A percentile compares a stretch with the other conserved stretches of the same genome.
These are phyloP conservation scores for Ustilago shanxiensis DNA, from an alignment of 1,284 basidiomycete genomes.

Conservation along the genomic window DNA sequence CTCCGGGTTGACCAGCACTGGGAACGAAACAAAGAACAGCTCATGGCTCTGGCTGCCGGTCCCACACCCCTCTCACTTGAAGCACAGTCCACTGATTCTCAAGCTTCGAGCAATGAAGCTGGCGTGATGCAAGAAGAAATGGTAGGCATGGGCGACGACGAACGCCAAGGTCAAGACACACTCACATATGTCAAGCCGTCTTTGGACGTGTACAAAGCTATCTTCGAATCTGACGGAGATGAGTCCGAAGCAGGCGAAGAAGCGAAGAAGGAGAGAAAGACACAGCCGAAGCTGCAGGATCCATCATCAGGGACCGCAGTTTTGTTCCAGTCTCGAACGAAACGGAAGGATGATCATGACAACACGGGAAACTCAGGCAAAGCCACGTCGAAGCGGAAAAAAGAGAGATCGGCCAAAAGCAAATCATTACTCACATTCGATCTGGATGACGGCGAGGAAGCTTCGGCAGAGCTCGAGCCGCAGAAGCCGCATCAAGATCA, in stretches of 20 bases:
- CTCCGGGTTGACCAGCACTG: constrained; percentile 38
- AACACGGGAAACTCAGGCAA: constrained; percentile 79
- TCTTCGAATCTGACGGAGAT: constrained; percentile 76
- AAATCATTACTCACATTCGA: constrained; percentile 45
- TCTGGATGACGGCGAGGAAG: constrained; percentile 67
- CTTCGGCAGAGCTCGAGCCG: not conserved
- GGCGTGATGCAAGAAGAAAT: not conserved
- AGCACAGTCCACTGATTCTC: constrained; percentile 8
- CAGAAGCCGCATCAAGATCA: not conserved
- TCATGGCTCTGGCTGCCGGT: constrained; percentile 29
- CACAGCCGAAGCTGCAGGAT: constrained; percentile 32
- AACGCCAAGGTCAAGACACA: constrained; percentile 85
- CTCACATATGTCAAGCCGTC: constrained; percentile 86
- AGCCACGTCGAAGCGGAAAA: constrained; percentile 74
- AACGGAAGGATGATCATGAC: constrained; percentile 18
- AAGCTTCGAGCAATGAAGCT: not conserved
- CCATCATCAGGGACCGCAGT: constrained; percentile 17
- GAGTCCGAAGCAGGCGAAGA: constrained; percentile 84
- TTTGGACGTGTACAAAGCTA: constrained; percentile 90
- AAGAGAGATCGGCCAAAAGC: constrained; percentile 13
- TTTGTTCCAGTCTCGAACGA: constrained; percentile 28
- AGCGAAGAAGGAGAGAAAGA: constrained; percentile 46
- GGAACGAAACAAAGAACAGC: constrained; percentile 36
- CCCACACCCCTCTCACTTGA: constrained; percentile 50
- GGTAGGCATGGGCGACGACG: constrained; percentile 89